A percentile compares a stretch with the other conserved stretches of the same genome.
phyloP scores from a whole-genome alignment of 495 filamentous ascomycete species.

The Viridothelium virens region DNA sequence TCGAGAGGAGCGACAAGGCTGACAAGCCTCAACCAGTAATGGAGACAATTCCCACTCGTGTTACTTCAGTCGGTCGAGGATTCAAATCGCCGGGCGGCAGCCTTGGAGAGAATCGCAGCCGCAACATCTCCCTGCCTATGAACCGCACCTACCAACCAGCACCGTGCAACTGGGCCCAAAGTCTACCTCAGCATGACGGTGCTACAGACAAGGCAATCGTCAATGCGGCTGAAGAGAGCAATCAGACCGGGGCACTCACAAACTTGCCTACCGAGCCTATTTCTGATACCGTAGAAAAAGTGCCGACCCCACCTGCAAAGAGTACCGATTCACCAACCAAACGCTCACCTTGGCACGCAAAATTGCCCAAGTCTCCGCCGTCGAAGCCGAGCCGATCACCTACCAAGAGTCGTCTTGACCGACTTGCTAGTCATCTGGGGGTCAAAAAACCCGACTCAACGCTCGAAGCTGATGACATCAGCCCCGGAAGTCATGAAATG shows the following conservation, averaged over 20 bases:
- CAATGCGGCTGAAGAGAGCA: not conserved
- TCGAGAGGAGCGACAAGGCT: constrained; percentile 5
- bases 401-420: constrained; percentile 1
- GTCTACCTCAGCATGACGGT: not conserved
- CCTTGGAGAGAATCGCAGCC: constrained; percentile 10
- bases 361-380: not conserved
- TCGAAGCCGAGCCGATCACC: not conserved
- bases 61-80: constrained; percentile 2
- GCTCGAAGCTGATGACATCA: not conserved
- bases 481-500: not conserved
- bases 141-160: not conserved
- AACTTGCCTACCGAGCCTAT: not conserved
- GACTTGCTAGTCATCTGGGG: not conserved
- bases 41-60: not conserved
- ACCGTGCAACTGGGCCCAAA: not conserved
- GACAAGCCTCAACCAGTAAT: constrained; percentile 8
- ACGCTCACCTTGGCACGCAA: not conserved
- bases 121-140: constrained; percentile 1
- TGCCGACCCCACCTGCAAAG: not conserved
- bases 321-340: not conserved
- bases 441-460: not conserved
- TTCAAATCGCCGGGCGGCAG: not conserved
- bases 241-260: not conserved
- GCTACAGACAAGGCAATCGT: not conserved
- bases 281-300: not conserved